Evolutionary conservation across 768 basidiomycete species (phyloP), one percentile per base, ranked within the genome.

Genomic region (Sistotremastrum suecicum): DNA sequence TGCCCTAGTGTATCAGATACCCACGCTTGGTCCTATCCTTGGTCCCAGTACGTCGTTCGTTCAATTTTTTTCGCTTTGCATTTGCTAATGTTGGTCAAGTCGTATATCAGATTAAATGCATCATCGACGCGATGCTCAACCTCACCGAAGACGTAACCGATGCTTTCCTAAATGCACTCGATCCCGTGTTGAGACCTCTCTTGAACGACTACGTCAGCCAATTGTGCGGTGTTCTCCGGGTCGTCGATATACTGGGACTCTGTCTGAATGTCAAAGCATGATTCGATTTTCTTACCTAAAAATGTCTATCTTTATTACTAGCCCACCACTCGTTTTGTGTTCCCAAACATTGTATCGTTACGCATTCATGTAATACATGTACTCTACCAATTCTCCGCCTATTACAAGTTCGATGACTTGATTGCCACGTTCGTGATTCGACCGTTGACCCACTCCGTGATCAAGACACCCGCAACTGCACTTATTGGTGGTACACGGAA

Each of bases 381-480:
- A 20, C 20, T 20, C 20, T 20, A 20, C 20, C 20, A 20, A 20
- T 20, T 20, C 20, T 20, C 20, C 20, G 20, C 20, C 20, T 20
- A 20, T 20, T 20, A 20, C 20, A 20, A 20, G 20, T 20, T 20
- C 20, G 20, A 20, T 20, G 20, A 20, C 20, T 20, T 20, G 30
- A 9, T 44, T 12, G n/a, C 7, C 12, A n/a, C 20, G 30, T 30
- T 28, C 34, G 46, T 44, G 29, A 75, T 68, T 57, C 67, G 77
- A 33, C 75, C 70, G 37, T 78, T 73, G 4, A 69, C 81, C 90
- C 90, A 92, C 45, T 88, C 75, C 42, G 74, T 66, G 53, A 94
- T 83, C 56, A 94, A 60, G 32, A 84, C 76, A n/a, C 90, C 90
- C 0, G 83, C 88, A 46, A 91, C 81, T 5, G 87, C 83, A 28